Conservation (phyloP, 139 green algal species). For the Chlorella vulgaris region DNA sequence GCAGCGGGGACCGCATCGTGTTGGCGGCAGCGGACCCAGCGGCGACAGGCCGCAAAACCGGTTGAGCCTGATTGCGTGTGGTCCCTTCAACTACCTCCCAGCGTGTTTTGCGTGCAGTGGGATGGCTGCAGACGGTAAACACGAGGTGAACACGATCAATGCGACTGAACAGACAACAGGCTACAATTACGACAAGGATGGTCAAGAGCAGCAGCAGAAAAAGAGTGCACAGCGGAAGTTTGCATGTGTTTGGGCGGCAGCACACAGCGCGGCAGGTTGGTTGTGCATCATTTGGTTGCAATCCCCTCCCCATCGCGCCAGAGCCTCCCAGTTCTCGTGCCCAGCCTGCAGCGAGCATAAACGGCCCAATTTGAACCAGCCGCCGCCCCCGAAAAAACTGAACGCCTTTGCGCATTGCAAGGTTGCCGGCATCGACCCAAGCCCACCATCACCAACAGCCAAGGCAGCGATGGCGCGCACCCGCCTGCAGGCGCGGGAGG, state of each 20-base stretch:
- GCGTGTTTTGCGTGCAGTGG: too few relatives aligned
- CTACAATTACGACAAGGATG: too few relatives aligned
- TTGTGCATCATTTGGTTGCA: too few relatives aligned
- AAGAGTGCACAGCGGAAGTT: too few relatives aligned
- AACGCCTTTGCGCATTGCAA: not conserved
- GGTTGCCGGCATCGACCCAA: not conserved
- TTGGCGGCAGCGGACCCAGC: not conserved
- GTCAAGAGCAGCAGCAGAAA: too few relatives aligned
- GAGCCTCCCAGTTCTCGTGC: too few relatives aligned
- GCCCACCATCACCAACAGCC: too few relatives aligned
- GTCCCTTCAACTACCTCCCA: too few relatives aligned
- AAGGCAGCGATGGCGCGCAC: slow-evolving; percentile 7
- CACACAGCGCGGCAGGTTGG: too few relatives aligned
- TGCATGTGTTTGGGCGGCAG: too few relatives aligned
- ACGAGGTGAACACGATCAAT: not conserved
- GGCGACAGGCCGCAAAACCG: not conserved
- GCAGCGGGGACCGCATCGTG: slow-evolving; percentile 21
- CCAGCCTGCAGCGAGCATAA: not conserved
- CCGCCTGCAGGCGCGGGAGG: not conserved
- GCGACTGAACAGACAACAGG: not conserved
- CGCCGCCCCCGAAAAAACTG: not conserved
- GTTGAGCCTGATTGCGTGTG: not conserved
- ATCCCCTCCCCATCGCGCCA: too few relatives aligned
- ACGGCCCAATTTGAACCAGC: not conserved
- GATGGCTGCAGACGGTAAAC: not conserved